These are phyloP conservation scores for Triticum turgidum DNA, from an alignment of 176 grass and related monocot species.

Conservation along the genomic window DNA sequence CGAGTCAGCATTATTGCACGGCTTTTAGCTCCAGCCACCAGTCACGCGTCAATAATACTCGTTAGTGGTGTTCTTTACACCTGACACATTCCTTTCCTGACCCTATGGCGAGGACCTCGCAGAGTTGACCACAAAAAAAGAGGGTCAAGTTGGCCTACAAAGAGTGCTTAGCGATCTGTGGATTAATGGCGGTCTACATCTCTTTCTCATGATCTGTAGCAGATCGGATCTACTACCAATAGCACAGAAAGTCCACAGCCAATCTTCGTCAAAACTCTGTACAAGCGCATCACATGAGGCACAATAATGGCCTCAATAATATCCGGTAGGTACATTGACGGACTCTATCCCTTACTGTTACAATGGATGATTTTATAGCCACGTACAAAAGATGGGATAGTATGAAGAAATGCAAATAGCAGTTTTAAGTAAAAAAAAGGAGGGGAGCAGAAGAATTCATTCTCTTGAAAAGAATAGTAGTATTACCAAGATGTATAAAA, in stretches of 20 bases:
- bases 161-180: background rate
- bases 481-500: background rate
- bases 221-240: background rate
- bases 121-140: background rate
- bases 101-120: background rate
- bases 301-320: background rate
- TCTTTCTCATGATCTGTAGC: background rate
- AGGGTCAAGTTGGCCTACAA: background rate
- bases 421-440: too few relatives aligned
- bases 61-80: constrained; percentile 11
- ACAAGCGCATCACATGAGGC: background rate
- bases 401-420: background rate
- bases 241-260: background rate
- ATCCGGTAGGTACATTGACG: background rate
- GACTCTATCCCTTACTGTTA: constrained; percentile 4
- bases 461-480: background rate
- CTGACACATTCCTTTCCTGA: background rate
- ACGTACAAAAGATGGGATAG: background rate
- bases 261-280: constrained; percentile 25
- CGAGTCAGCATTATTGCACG: constrained; percentile 9
- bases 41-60: constrained; percentile 5
- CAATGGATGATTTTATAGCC: background rate
- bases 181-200: background rate
- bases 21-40: background rate
- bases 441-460: background rate